Evolutionary conservation across 306 rosid species (phyloP), one percentile per base, ranked within the genome.

Genomic region (Cicer judaicum): DNA sequence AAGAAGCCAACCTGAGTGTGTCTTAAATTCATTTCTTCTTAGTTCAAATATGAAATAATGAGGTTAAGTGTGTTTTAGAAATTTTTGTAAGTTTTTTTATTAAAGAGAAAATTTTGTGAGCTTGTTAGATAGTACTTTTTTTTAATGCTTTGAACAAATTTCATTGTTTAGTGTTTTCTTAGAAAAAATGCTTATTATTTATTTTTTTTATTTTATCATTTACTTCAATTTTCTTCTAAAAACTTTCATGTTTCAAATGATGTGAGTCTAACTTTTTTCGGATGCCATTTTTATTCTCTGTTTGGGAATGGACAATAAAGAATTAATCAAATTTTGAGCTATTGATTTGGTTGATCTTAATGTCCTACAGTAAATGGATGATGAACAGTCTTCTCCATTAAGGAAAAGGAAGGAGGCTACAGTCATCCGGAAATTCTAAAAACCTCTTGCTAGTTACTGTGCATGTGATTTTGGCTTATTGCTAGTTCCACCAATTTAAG

Each of bases 281-380:
- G 55, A 34, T 78, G 70, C 6, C 18, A 5, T 47, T 60, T 50
- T 43, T 36, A 1, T n/a, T 53, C 65, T 49, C 44, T 55, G 29
- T 53, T 69, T 69, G 12, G 60, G 60, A 46, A 59, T 84, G 97
- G 98, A 85, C 86, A n/a, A 29, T 21, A 64, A 70, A 83, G 89
- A 81, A 72, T 41, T 59, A 49, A 64, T 69, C 96, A 81, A 83
- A 80, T 87, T 64, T 69, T 24, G 88, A 91, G 93, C 53, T 59
- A 38, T 78, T 77, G 80, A 87, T 88, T 87, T 91, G 85, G 89
- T 76, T 81, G 80, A 11, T 79, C 88, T 81, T 83, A 42, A 46
- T 84, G 96, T 89, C 98, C 97, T 69, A 93, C 55, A 93, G 82
- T 44, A 78, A 85, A 54, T 54, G 96, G 95, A 80, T 82, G 97